phyloP scores from a whole-genome alignment of 2,329 filamentous ascomycete species.

The Nemania abortiva region DNA sequence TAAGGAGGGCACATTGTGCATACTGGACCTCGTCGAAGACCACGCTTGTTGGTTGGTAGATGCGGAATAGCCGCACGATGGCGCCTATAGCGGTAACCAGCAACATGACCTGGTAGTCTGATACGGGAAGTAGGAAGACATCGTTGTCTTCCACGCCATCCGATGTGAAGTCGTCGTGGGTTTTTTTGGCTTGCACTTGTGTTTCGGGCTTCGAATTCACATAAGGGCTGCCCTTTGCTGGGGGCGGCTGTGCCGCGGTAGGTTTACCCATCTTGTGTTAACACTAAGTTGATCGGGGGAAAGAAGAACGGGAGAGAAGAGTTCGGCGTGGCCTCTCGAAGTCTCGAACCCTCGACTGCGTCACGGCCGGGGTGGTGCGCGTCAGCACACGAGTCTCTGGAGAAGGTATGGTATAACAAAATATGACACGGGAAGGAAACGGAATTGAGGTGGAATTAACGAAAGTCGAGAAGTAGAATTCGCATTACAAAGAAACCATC shows the following conservation, averaged over 20 bases:
- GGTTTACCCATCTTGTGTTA: constrained; percentile 55
- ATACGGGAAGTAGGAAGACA: constrained; percentile 85
- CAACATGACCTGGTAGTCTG: constrained; percentile 84
- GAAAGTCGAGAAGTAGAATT: constrained; percentile 58
- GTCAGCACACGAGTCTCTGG: constrained; percentile 29
- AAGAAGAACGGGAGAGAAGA: constrained; percentile 37
- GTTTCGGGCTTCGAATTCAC: constrained; percentile 48
- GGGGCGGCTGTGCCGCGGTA: constrained; percentile 55
- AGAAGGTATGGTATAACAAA: constrained; percentile 28
- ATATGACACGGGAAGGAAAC: constrained; percentile 36
- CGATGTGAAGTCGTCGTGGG: constrained; percentile 73
- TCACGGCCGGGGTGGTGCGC: constrained; percentile 26
- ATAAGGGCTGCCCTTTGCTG: constrained; percentile 48
- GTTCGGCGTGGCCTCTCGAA: constrained; percentile 46
- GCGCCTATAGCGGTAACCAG: constrained; percentile 80
- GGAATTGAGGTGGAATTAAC: constrained; percentile 49
- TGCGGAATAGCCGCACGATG: constrained; percentile 89
- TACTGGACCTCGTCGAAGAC: constrained; percentile 99
- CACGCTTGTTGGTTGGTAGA: constrained; percentile 95
- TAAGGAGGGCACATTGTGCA: constrained; percentile 55
- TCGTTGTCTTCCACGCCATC: constrained; percentile 90
- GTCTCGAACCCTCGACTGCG: constrained; percentile 2
- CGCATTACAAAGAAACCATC: constrained; percentile 54
- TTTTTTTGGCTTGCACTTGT: constrained; percentile 51
- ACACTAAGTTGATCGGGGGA: constrained; percentile 21